A percentile compares a stretch with the other conserved stretches of the same genome.
These are phyloP conservation scores for Incumbomyces delicatus DNA, from an alignment of 2,329 filamentous ascomycete species.

Conservation along the genomic window DNA sequence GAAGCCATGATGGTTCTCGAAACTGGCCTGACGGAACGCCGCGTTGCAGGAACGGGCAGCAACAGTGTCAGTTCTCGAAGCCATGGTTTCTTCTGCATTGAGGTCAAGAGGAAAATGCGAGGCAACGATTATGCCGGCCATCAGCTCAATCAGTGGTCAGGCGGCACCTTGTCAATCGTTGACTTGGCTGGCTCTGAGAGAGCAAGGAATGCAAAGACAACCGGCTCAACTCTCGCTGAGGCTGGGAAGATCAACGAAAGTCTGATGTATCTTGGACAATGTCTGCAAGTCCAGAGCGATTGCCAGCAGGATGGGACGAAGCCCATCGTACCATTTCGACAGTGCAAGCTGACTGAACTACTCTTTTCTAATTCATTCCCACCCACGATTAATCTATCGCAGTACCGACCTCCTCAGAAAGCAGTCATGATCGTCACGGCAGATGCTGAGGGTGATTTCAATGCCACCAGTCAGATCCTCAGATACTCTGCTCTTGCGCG, in stretches of 20 bases:
- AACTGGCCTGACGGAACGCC: constrained; percentile 74
- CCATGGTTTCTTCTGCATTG: constrained; percentile 92
- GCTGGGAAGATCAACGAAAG: constrained; percentile 98
- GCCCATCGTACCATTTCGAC: constrained; percentile 67
- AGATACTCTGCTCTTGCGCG: constrained; percentile 87
- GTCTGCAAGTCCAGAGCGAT: constrained; percentile 88
- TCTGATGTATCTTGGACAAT: constrained; percentile 95
- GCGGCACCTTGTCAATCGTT: constrained; percentile 18
- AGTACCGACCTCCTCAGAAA: constrained; percentile 61
- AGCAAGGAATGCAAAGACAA: constrained; percentile 85
- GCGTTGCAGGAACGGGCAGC: constrained; percentile 81
- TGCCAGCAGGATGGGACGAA: constrained; percentile 58
- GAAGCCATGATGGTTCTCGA: constrained; percentile 87
- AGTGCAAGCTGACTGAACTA: constrained; percentile 77
- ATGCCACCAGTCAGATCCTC: constrained; percentile 90
- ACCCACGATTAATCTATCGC: constrained; percentile 43
- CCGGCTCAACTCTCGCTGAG: constrained; percentile 82
- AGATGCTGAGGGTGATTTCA: constrained; percentile 86
- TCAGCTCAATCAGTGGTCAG: constrained; percentile 59
- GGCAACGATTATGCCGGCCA: constrained; percentile 32
- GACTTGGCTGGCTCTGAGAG: constrained; percentile 62
- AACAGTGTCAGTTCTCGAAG: constrained; percentile 88
- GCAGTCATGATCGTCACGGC: constrained; percentile 95
- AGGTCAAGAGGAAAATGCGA: constrained; percentile 72
- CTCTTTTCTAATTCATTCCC: constrained; percentile 83